Percentiles rank a stretch among this genome's conserved stretches.
Conservation (phyloP, 768 basidiomycete species). For the Amanita thiersii region DNA sequence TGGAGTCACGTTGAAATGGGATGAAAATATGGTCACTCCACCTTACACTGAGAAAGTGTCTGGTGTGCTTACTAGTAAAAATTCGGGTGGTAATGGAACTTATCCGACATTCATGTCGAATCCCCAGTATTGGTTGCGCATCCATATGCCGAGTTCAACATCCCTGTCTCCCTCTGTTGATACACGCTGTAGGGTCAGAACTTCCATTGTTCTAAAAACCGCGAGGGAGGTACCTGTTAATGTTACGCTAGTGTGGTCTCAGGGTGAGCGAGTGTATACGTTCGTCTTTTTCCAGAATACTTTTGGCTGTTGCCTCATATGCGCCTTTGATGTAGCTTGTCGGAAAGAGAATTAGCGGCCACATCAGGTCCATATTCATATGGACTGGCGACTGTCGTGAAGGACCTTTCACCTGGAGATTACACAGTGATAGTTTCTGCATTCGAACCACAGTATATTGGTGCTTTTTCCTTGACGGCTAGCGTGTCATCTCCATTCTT, state of each 20-base stretch:
- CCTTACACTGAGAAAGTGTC: constrained; percentile 36
- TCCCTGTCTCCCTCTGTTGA: neutral
- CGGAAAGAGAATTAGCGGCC: constrained; percentile 58
- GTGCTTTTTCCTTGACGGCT: constrained; percentile 55
- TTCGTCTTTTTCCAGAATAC: constrained; percentile 28
- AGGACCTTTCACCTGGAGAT: constrained; percentile 49
- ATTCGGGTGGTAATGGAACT: constrained; percentile 78
- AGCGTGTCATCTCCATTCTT: constrained; percentile 57
- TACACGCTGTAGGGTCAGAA: constrained; percentile 21
- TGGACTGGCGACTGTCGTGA: constrained; percentile 53
- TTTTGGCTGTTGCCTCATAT: neutral
- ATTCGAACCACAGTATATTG: constrained; percentile 67
- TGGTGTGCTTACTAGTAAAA: constrained; percentile 57
- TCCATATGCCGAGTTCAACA: constrained; percentile 29
- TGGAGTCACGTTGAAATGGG: constrained; percentile 34
- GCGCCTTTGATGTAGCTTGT: constrained; percentile 27
- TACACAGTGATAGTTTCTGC: constrained; percentile 84
- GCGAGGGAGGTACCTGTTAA: constrained; percentile 68
- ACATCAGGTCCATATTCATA: constrained; percentile 80
- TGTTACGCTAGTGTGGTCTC: constrained; percentile 64
- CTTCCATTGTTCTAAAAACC: constrained; percentile 41
- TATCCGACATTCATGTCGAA: constrained; percentile 82
- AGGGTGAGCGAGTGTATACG: constrained; percentile 69
- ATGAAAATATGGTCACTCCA: constrained; percentile 27
- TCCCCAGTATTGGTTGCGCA: constrained; percentile 73